These are phyloP conservation scores for Fusarium marasasianum DNA, from an alignment of 2,329 filamentous ascomycete species.

Conservation along the genomic window DNA sequence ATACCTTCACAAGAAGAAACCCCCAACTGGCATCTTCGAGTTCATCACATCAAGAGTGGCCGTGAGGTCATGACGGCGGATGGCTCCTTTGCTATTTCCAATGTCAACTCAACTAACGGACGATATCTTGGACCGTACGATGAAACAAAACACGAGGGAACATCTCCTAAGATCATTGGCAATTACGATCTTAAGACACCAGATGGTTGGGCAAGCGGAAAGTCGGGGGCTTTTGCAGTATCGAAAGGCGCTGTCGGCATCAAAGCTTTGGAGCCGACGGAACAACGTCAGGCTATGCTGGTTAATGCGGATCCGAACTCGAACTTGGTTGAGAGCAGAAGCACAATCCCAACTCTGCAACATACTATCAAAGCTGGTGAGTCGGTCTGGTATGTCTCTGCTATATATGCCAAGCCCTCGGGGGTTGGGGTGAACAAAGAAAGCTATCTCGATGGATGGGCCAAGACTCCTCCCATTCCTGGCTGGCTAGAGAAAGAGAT, in stretches of 20 bases:
- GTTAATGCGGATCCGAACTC: conserved; percentile 83
- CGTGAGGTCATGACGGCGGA: conserved; percentile 76
- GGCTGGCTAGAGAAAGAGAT: conserved; percentile 68
- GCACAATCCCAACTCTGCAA: conserved; percentile 75
- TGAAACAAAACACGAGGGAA: conserved; percentile 57
- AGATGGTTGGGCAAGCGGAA: conserved; percentile 62
- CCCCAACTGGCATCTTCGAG: conserved; percentile 76
- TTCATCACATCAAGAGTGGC: conserved; percentile 68
- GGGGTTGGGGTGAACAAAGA: conserved; percentile 60
- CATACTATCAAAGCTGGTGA: conserved; percentile 67
- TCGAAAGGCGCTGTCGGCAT: conserved; percentile 66
- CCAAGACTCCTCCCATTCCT: conserved; percentile 65
- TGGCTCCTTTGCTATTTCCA: conserved; percentile 76
- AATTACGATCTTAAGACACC: conserved; percentile 68
- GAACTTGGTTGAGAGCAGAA: conserved; percentile 77
- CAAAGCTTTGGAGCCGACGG: conserved; percentile 62
- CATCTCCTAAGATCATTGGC: conserved; percentile 64
- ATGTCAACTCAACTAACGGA: conserved; percentile 58
- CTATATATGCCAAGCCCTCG: conserved; percentile 74
- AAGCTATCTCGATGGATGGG: conserved; percentile 70
- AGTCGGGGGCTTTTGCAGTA: conserved; percentile 64
- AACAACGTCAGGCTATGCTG: conserved; percentile 66
- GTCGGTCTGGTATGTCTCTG: conserved; percentile 73
- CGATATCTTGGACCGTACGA: conserved; percentile 63
- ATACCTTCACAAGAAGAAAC: conserved; percentile 66